Evolutionary conservation across 768 basidiomycete genomes (phyloP).

Genomic region (Lactarius hengduanensis): DNA sequence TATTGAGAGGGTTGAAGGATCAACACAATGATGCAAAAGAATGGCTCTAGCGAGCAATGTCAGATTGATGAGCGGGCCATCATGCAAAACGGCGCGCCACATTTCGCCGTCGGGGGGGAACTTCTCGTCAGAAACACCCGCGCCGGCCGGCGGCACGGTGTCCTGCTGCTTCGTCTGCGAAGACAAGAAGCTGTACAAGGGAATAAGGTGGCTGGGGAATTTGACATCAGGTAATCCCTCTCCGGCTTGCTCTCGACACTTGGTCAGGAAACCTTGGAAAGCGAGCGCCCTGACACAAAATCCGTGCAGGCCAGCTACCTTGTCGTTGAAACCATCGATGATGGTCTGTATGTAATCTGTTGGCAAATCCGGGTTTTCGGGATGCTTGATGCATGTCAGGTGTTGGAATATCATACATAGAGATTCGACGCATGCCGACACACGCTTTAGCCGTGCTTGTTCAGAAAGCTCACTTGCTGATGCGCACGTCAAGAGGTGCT

Average conservation of each 20-base stretch:
- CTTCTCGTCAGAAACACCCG: no score
- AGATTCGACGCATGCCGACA: conserved; percentile 3
- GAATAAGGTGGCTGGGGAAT: neutral
- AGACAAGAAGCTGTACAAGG: neutral
- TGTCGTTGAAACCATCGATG: neutral
- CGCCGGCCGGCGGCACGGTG: no score
- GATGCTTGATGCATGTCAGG: no score
- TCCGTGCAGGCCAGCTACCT: neutral
- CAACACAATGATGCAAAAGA: neutral
- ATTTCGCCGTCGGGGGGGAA: neutral
- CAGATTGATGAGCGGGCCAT: conserved; percentile 17
- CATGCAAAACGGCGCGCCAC: conserved; percentile 1
- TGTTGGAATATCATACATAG: neutral
- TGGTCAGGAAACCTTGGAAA: conserved; percentile 4
- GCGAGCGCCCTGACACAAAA: conserved; percentile 5
- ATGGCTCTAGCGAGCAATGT: neutral
- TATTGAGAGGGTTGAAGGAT: neutral
- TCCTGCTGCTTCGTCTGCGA: neutral
- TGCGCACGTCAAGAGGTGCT: conserved; percentile 3
- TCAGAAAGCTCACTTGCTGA: conserved; percentile 6
- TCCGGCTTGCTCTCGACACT: neutral
- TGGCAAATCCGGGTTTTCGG: no score
- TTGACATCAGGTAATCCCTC: neutral
- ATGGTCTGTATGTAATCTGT: neutral
- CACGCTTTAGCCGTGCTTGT: neutral